Evolutionary conservation across 2,329 filamentous ascomycete species (phyloP), one percentile per base, ranked within the genome.

Genomic region (Arthrinium phaeospermum): DNA sequence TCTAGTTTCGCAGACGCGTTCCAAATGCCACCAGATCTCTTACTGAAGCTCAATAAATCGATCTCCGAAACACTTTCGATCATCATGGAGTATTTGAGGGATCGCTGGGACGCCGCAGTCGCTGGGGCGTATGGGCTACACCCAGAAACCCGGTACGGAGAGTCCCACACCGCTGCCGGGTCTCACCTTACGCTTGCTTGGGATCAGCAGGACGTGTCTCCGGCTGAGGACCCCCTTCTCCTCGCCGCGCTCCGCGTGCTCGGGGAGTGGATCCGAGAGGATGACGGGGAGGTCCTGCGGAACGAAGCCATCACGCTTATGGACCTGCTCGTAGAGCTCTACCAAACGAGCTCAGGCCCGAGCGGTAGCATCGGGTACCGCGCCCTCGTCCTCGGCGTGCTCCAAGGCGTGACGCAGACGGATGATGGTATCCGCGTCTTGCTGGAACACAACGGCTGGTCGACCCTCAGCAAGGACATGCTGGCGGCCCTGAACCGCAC

Each of bases 51-150:
- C 7, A 86, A 90, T 51, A 89, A 86, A 69, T 84, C 86, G 71
- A 86, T 93, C 69, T 85, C 87, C 0, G 91, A 93, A 77, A 90
- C 91, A 4, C 85, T 93, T 77, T 90, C 89, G 0, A 80, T 91
- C 1, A 86, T 88, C 0, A 86, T 91, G 73, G 91, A 93, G 80
- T 91, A 91, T 78, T 84, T 93, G 1, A 87, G 91, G 53, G 92
- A 93, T 77, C 83, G 91, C n/a, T 93, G 90, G 89, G 91, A 93
- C 77, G 89, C 89, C 5, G 88, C 89, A 1, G 83, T 89, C n/a
- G 88, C 90, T 4, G 91, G 90, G 14, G 88, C 89, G 8, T 86
- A 88, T 79, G 90, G 90, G 3, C 79, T 92, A 8, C 89, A 92
- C 76, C 88, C 87, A 0, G 86, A 88, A 13, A 89, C 89, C 6